A percentile compares a stretch with the other conserved stretches of the same genome.
Conservation (phyloP, 306 rosid species). For the Lathyrus oleraceus region DNA sequence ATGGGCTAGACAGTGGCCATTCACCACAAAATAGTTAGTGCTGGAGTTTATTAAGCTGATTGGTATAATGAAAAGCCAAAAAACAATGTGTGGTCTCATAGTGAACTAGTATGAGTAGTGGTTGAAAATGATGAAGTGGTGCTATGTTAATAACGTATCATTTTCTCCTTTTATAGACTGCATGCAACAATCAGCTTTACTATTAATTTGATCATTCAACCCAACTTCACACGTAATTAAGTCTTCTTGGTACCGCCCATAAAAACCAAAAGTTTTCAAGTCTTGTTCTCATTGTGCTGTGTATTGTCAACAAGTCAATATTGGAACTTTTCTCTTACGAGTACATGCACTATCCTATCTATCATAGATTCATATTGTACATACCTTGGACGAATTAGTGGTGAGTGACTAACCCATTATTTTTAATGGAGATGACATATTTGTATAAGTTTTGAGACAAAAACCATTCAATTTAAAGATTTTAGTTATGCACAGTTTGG, state of each 20-base stretch:
- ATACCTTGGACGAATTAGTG: no score
- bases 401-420: no score
- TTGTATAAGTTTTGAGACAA: no score
- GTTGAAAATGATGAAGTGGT: neutral
- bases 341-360: no score
- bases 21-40: neutral
- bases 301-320: neutral
- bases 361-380: no score
- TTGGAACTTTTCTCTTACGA: neutral
- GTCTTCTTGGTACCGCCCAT: no score
- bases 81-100: neutral
- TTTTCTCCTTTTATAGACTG: constrained; percentile 6
- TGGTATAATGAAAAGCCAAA: neutral
- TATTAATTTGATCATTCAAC: neutral
- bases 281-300: no score
- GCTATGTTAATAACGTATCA: neutral
- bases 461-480: no score
- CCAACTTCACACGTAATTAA: neutral
- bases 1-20: constrained; percentile 8
- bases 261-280: no score
- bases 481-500: no score
- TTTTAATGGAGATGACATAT: no score
- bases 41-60: neutral
- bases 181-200: neutral
- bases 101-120: constrained; percentile 1